phyloP scores from a whole-genome alignment of 768 basidiomycete genomes.

The Boletus rubropictus region DNA sequence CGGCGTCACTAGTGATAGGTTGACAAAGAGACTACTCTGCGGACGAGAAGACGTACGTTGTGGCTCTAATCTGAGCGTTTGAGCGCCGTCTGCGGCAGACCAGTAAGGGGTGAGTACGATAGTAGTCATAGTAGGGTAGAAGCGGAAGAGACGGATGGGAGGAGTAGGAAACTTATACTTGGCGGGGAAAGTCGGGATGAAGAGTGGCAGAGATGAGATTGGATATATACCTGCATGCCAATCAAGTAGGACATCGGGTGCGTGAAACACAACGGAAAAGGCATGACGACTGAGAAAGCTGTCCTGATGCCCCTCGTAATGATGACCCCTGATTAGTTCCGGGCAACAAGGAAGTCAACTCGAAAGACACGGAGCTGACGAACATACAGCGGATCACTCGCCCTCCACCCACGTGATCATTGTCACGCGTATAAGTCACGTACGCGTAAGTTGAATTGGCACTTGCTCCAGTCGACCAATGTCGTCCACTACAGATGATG shows the following conservation, averaged over 20 bases:
- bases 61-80: conserved; percentile 58
- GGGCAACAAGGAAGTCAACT: no score
- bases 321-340: no score
- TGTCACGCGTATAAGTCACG: conserved; percentile 19
- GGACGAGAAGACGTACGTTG: conserved; percentile 37
- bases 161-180: no score
- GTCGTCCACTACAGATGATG: conserved; percentile 13
- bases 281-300: neutral
- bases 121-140: conserved; percentile 46
- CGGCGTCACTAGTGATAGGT: conserved; percentile 33
- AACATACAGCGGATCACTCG: no score
- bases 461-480: neutral
- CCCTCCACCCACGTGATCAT: conserved; percentile 7
- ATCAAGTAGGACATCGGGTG: neutral
- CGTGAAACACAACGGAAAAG: neutral
- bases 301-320: neutral
- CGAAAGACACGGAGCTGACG: no score
- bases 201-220: neutral
- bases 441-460: neutral
- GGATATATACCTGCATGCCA: neutral
- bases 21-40: neutral
- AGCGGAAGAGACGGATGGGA: no score
- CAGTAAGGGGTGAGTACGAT: conserved; percentile 59
- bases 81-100: conserved; percentile 63
- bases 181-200: no score